Evolutionary conservation across 2,329 filamentous ascomycete species (phyloP).

Genomic region (Aspergillus terreus): DNA sequence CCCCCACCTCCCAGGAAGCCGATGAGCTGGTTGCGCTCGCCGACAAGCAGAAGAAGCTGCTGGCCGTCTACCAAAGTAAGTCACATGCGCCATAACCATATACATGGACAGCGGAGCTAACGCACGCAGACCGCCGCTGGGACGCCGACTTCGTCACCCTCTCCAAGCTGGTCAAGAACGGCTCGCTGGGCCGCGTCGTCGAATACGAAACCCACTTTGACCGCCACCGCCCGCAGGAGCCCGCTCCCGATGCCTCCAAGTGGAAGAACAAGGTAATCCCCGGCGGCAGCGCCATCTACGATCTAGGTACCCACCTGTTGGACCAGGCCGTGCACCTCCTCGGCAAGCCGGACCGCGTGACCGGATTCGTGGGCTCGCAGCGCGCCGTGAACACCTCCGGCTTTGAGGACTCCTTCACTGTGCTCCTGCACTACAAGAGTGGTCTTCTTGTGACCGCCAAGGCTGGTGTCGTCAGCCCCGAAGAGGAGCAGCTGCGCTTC

Average conservation of each 20-base stretch:
- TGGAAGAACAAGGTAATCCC: slow-evolving; percentile 68
- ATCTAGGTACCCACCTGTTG: slow-evolving; percentile 71
- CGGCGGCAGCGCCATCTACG: slow-evolving; percentile 67
- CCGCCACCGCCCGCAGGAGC: slow-evolving; percentile 61
- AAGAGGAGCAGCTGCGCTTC: slow-evolving; percentile 67
- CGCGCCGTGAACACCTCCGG: slow-evolving; percentile 53
- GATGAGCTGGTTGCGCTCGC: slow-evolving; percentile 58
- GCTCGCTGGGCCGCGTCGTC: slow-evolving; percentile 64
- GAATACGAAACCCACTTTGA: slow-evolving; percentile 82
- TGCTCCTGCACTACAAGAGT: slow-evolving; percentile 62
- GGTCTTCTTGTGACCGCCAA: slow-evolving; percentile 66
- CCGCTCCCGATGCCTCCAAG: slow-evolving; percentile 37
- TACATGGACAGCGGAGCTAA: background rate
- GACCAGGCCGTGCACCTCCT: slow-evolving; percentile 72
- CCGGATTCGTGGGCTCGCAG: slow-evolving; percentile 65
- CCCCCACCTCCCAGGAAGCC: slow-evolving; percentile 66
- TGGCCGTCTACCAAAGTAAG: slow-evolving; percentile 67
- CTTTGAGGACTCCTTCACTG: slow-evolving; percentile 53
- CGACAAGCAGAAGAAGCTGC: slow-evolving; percentile 46
- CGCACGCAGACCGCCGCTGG: slow-evolving; percentile 59
- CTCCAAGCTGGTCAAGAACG: slow-evolving; percentile 57
- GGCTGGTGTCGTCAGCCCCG: slow-evolving; percentile 65
- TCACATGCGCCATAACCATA: background rate
- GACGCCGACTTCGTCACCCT: slow-evolving; percentile 74
- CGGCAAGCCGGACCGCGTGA: slow-evolving; percentile 64